Base-by-base conservation (phyloP, 2,329 filamentous ascomycete species). In the Reticulascus tulasneorum region DNA sequence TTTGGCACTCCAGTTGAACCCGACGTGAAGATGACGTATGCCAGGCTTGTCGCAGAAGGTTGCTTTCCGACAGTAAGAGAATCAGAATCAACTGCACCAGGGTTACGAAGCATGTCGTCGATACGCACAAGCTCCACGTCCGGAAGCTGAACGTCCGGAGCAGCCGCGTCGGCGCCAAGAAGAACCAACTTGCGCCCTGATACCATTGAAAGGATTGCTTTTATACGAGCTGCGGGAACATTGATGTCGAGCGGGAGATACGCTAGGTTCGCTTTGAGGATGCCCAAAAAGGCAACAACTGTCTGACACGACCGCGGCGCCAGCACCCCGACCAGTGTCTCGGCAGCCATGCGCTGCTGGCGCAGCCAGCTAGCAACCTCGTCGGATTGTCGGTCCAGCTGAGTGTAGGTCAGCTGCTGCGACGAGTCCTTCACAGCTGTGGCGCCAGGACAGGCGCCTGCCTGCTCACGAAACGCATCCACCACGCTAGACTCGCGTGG, bases 401-500 rank as follows among this genome's bases (percentile, higher is more conserved):
- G 24, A 0, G 37, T 18, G 17, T 56, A 56, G 0, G 51, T 52
- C 0, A 53, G 37, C 4, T 40, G 21, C 0, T 26, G 21, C 0
- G 33, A 20, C 3, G 37, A 25, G n/a, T 55, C 52, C 3, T 39
- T 43, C 1, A 55, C 46, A 1, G 52, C 50, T 0, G 48, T 8
- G 1, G 15, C 22, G 6, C 48, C 33, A 0, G 46, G 44, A 6
- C 7, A 37, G 2, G 21, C n/a, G 13, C 26, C 8, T 1, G 28
- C 53, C 22, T 55, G 49, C 1, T 38, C 15, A 0, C 32, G 29
- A 11, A 54, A 56, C 2, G 49, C 17, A 4, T 53, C 52, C 0
- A 51, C 16, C 3, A 55, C 15, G 23, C 44, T 53, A 2, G 40
- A 26, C 1, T 54, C 44, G 9, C 43, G 29, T 9, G 37, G 42